Evolutionary conservation across 805 yeast species (phyloP), one percentile per base, ranked within the genome.

Genomic region (Suhomyces sp.): DNA sequence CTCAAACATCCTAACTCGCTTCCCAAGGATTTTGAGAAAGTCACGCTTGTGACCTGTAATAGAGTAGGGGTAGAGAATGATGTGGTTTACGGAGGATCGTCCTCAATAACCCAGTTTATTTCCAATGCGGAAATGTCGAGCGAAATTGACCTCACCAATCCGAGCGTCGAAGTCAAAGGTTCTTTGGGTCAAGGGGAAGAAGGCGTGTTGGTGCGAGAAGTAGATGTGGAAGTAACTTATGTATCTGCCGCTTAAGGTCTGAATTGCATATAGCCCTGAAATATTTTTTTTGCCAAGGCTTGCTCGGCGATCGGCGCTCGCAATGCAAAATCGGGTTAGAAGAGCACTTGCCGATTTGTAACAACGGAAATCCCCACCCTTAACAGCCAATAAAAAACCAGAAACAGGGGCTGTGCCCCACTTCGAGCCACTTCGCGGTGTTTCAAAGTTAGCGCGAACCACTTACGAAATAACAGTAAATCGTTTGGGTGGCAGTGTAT

Each of bases 41-140:
- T 70, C 3, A 64, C 72, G 2, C 64, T 86, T 10, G 79, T 86
- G 0, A 63, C 84, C 5, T 83, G 90, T 59, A 90, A 91, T 64
- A 73, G 97, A 56, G 72, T 82, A 8, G 97, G 97, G 0, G 71
- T 86, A n/a, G 97, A 91, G 64, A 84, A 76, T 47, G 81, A 78
- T 41, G 79, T 84, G 1, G 67, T 83, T 56, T 90, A 86, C 57
- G 90, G 85, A 1, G 93, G 96, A 4, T 78, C 88, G 0, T 73
- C 83, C 2, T 75, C 79, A 22, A 81, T 89, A 3, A 66, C 81
- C 44, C 78, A 80, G 55, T 86, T 87, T 58, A 76, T 76, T 55
- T 61, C 63, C 13, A 36, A 46, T 1, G 44, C 22, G 1, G 82
- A 82, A 0, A 56, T 56, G 22, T 58, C 61, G 3, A 49, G 19